Conservation (phyloP, 2,329 filamentous ascomycete species). For the Colletotrichum sp. region DNA sequence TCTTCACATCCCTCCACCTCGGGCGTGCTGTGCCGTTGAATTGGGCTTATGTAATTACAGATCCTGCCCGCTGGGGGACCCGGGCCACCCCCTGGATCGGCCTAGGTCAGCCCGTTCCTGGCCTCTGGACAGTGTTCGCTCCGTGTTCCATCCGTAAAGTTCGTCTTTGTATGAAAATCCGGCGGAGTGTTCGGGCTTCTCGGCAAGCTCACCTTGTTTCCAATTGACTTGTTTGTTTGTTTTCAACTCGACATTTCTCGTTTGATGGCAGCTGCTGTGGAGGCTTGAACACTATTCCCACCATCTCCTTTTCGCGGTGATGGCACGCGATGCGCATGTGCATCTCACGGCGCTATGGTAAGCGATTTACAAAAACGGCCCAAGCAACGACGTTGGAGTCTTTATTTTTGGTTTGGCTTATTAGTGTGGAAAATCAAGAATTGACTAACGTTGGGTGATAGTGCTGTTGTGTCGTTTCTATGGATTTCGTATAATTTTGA, state of each 20-base stretch:
- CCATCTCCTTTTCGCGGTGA: slow-evolving; percentile 9
- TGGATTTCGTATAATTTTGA: slow-evolving; percentile 53
- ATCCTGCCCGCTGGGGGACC: not conserved
- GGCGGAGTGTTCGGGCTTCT: not conserved
- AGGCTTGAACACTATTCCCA: not conserved
- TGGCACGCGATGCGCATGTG: slow-evolving; percentile 36
- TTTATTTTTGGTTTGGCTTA: not conserved
- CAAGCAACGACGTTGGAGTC: not conserved
- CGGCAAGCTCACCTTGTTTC: not conserved
- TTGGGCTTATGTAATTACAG: slow-evolving; percentile 3
- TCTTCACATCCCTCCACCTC: not conserved
- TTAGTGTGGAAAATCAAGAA: not conserved
- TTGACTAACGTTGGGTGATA: slow-evolving; percentile 23
- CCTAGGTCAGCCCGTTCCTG: not conserved
- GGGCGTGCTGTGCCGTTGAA: not conserved
- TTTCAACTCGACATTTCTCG: not conserved
- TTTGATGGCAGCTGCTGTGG: not conserved
- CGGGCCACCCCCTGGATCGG: not conserved
- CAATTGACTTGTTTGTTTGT: not conserved
- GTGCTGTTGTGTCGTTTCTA: slow-evolving; percentile 52
- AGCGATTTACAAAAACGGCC: not conserved
- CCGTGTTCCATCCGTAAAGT: not conserved
- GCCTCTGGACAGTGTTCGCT: not conserved
- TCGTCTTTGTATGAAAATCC: not conserved
- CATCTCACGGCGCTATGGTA: slow-evolving; percentile 42